Evolutionary conservation across 192 early-diverging fungal species (phyloP), one percentile per base, ranked within the genome.

Genomic region (Coemansia sp.): DNA sequence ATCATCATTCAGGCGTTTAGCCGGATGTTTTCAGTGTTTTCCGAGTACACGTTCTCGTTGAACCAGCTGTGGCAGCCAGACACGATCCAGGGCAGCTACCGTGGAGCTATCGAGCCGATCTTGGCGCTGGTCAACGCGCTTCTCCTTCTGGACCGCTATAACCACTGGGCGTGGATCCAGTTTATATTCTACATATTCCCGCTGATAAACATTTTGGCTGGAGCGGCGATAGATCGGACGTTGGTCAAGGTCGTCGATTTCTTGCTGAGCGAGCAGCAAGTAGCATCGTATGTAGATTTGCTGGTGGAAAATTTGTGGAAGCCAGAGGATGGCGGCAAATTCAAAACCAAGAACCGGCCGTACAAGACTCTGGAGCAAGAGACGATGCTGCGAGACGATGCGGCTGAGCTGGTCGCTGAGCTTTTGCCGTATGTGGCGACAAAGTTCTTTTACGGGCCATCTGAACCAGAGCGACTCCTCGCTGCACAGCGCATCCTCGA

Each of bases 11-110:
- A 82, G 67, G 67, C 79, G 17, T 73, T 82, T 37, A 70, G 67
- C 42, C 70, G 74, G n/a, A 77, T 77, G 17, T 67, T 77, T 54
- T 66, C 70, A 8, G 51, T 77, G 63, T 76, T 82, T 41, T 76
- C 74, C 12, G 74, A 82, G 70, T 82, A 82, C 71, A 82, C 79
- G 27, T 82, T 82, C 63, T 82, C 79, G 27, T 57, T 82, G 24
- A 82, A 77, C 45, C 74, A 82, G 70, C 67, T 82, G n/a, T 73
- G 70, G 74, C 74, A 82, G 35, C 39, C 72, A 11, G 73, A 76
- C 35, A 59, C 74, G 2, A 56, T 58, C 2, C 70, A 73, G 19
- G 58, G 63, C 11, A 65, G 57, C 40, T 77, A 82, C 60, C 65
- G 79, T 3, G 79, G 79, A 15, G 79, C 79, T 1, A 73, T 82